Conservation (phyloP, 768 basidiomycete genomes). For the Ramaria sp. region DNA sequence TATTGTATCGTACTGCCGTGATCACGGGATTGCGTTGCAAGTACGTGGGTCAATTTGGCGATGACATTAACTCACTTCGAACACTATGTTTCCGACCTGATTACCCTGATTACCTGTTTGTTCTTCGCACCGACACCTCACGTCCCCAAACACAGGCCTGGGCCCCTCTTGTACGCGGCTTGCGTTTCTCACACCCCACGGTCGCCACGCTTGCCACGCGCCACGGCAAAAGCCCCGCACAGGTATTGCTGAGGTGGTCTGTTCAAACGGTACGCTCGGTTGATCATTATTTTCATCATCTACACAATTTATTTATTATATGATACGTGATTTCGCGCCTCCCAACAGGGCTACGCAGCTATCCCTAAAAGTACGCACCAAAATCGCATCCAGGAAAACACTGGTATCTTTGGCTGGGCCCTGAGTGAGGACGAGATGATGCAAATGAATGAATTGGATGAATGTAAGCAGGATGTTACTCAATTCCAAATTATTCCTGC, state of each 20-base stretch:
- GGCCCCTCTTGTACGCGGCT: conserved; percentile 59
- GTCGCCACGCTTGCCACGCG: conserved; percentile 38
- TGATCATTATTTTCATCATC: not conserved
- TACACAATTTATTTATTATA: not conserved
- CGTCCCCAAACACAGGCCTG: conserved; percentile 38
- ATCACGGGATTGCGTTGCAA: conserved; percentile 51
- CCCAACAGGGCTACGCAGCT: conserved; percentile 25
- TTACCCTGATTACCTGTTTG: too few species aligned
- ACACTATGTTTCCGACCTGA: too few species aligned
- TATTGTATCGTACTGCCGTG: conserved; percentile 47
- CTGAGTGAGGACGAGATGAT: conserved; percentile 31
- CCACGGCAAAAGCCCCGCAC: conserved; percentile 46
- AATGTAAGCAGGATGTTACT: conserved; percentile 5
- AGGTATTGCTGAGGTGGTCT: conserved; percentile 60
- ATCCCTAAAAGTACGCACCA: conserved; percentile 35
- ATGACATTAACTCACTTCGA: conserved; percentile 3
- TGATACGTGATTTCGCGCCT: not conserved
- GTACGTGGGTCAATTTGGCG: conserved; percentile 22
- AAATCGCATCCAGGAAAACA: conserved; percentile 29
- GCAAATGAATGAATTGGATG: conserved; percentile 18
- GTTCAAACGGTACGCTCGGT: conserved; percentile 52
- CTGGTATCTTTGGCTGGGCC: conserved; percentile 33
- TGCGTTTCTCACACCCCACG: conserved; percentile 50
- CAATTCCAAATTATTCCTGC: not conserved
- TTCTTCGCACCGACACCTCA: too few species aligned